A percentile compares a stretch with the other conserved stretches of the same genome.
Evolutionary conservation across 108 stramenopile genomes (phyloP).

Genomic region (Stephanodiscus minutulus): DNA sequence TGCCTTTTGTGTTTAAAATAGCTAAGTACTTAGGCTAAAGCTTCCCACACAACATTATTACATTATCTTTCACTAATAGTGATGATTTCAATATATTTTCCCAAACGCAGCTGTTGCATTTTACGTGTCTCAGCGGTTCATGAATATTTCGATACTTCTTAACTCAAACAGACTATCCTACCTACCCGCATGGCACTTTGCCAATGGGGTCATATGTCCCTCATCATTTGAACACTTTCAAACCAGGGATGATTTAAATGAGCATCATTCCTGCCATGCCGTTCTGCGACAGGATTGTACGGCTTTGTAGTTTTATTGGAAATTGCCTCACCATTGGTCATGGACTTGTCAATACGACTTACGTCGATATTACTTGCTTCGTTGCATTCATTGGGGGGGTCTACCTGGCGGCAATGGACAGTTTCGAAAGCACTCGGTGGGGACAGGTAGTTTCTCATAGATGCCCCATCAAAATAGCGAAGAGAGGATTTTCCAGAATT

Average conservation of each 20-base stretch:
- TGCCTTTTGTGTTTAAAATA: too few relatives aligned
- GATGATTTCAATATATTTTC: too few relatives aligned
- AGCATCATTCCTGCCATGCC: neutral
- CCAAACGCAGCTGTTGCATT: too few relatives aligned
- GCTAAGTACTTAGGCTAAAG: too few relatives aligned
- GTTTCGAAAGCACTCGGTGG: conserved; percentile 58
- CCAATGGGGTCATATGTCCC: too few relatives aligned
- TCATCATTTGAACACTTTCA: neutral
- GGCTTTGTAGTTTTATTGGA: neutral
- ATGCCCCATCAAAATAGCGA: conserved; percentile 73
- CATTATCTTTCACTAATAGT: too few relatives aligned
- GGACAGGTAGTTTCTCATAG: conserved; percentile 64
- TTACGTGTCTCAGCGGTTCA: too few relatives aligned
- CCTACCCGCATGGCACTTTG: too few relatives aligned
- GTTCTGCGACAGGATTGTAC: conserved; percentile 13
- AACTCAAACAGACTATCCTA: too few relatives aligned
- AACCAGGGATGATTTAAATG: neutral
- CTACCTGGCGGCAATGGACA: conserved; percentile 48
- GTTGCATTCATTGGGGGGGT: conserved; percentile 3
- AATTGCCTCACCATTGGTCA: neutral
- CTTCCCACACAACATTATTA: too few relatives aligned
- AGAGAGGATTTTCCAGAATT: conserved; percentile 51
- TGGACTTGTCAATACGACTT: too few relatives aligned
- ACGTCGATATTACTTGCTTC: neutral
- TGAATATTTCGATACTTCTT: too few relatives aligned